Evolutionary conservation across 176 grass and related monocot genomes (phyloP).

Genomic region (Panicum miliaceum): DNA sequence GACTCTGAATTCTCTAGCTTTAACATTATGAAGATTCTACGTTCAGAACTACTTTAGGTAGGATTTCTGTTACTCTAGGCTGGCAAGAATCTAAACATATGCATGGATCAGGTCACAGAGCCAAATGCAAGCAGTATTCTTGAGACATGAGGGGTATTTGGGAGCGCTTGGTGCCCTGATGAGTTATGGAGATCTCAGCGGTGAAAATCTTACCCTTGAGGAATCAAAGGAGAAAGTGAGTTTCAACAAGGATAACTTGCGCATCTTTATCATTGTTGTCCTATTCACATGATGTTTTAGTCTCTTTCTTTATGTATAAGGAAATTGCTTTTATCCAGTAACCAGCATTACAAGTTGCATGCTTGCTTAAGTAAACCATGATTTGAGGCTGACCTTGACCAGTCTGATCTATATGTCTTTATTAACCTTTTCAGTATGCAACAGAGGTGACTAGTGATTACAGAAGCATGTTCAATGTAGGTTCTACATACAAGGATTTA

Average conservation of each 20-base stretch:
- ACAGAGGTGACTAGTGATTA: background rate
- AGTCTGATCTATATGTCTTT: background rate
- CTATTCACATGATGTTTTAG: slow-evolving; percentile 3
- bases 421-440: slow-evolving; percentile 10
- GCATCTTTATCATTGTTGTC: slow-evolving; percentile 7
- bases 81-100: slow-evolving; percentile 39
- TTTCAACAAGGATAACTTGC: background rate
- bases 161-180: slow-evolving; percentile 92
- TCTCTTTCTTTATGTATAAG: background rate
- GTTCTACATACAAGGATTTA: slow-evolving; percentile 6
- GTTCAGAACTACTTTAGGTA: background rate
- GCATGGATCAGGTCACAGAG: slow-evolving; percentile 77
- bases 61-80: slow-evolving; percentile 23
- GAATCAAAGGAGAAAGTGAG: slow-evolving; percentile 56
- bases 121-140: slow-evolving; percentile 96
- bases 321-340: slow-evolving; percentile 1
- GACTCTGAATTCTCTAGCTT: slow-evolving; percentile 9
- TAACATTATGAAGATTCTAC: slow-evolving; percentile 13
- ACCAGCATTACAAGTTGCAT: background rate
- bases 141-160: slow-evolving; percentile 94
- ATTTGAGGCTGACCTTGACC: slow-evolving; percentile 1
- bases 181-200: slow-evolving; percentile 67
- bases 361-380: slow-evolving; percentile 7
- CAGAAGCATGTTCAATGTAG: background rate
- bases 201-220: slow-evolving; percentile 47